A percentile compares a stretch with the other conserved stretches of the same genome.
These are phyloP conservation scores for Cyclotella distinguenda DNA, from an alignment of 108 stramenopile genomes.

Conservation along the genomic window DNA sequence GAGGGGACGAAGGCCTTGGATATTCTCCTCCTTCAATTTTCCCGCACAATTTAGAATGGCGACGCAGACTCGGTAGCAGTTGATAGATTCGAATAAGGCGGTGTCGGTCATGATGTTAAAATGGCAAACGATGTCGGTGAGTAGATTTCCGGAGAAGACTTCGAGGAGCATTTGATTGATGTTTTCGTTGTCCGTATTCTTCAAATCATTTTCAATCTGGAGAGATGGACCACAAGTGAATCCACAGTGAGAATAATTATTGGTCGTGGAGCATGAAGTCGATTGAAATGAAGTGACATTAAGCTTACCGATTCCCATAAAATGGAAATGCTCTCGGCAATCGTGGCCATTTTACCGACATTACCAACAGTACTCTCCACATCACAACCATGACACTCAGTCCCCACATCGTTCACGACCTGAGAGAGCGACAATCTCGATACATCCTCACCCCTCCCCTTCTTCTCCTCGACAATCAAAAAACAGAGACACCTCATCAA, in stretches of 20 bases:
- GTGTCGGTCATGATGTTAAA: constrained; percentile 55
- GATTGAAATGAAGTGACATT: background rate
- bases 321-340: constrained; percentile 61
- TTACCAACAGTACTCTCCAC: constrained; percentile 43
- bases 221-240: background rate
- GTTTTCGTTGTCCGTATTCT: constrained; percentile 35
- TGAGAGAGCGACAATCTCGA: constrained; percentile 12
- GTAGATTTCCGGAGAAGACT: constrained; percentile 51
- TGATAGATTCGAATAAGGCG: constrained; percentile 7
- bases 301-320: constrained; percentile 66
- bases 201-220: constrained; percentile 43
- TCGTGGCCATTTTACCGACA: constrained; percentile 57
- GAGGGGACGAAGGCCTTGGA: constrained; percentile 47
- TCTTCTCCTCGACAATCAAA: constrained; percentile 44
- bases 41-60: constrained; percentile 66
- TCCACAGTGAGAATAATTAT: background rate
- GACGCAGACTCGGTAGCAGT: constrained; percentile 52
- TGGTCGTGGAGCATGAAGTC: background rate
- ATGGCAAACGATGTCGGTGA: constrained; percentile 56
- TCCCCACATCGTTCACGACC: constrained; percentile 33
- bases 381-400: constrained; percentile 9
- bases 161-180: constrained; percentile 47
- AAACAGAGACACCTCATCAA: constrained; percentile 74
- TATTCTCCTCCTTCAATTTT: constrained; percentile 35
- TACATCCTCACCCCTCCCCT: constrained; percentile 23